Conservation (phyloP, 2,329 filamentous ascomycete species). For the Akanthomyces uredinophilus region DNA sequence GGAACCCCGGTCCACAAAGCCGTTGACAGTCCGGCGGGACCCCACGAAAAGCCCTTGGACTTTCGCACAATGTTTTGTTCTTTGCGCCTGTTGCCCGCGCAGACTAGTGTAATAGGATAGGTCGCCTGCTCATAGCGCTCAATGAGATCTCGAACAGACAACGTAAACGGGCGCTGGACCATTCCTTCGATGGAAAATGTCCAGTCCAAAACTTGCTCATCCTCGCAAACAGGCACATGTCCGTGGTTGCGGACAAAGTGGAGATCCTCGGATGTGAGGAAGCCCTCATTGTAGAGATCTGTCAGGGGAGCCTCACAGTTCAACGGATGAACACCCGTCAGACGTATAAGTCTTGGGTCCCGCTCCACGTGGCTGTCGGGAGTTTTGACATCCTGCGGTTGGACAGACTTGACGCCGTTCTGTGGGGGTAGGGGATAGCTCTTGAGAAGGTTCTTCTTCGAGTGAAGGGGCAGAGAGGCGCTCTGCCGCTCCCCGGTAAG, state of each 20-base stretch:
- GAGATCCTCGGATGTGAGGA: conserved; percentile 79
- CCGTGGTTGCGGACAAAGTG: conserved; percentile 94
- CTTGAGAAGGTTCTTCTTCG: conserved; percentile 5
- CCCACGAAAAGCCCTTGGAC: conserved; percentile 93
- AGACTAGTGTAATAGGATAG: conserved; percentile 82
- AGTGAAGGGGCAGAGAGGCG: background rate
- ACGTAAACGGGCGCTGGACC: conserved; percentile 67
- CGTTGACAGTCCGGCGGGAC: conserved; percentile 78
- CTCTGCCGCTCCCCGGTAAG: conserved; percentile 21
- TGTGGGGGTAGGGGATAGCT: conserved; percentile 7
- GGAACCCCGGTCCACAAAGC: conserved; percentile 81
- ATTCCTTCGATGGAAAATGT: conserved; percentile 78
- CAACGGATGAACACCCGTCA: conserved; percentile 87
- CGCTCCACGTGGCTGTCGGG: conserved; percentile 59
- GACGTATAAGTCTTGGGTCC: conserved; percentile 73
- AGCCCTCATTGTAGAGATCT: conserved; percentile 71
- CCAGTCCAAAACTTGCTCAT: conserved; percentile 71
- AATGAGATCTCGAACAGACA: conserved; percentile 69
- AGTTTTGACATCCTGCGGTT: conserved; percentile 3
- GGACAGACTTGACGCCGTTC: conserved; percentile 3
- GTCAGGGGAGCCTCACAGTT: conserved; percentile 82
- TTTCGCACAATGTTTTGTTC: conserved; percentile 90
- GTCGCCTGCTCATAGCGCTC: conserved; percentile 74
- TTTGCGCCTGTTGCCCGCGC: conserved; percentile 85
- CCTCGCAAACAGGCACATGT: conserved; percentile 69